Base-by-base conservation (phyloP, 768 basidiomycete genomes). In the Pleurotus platypus region DNA sequence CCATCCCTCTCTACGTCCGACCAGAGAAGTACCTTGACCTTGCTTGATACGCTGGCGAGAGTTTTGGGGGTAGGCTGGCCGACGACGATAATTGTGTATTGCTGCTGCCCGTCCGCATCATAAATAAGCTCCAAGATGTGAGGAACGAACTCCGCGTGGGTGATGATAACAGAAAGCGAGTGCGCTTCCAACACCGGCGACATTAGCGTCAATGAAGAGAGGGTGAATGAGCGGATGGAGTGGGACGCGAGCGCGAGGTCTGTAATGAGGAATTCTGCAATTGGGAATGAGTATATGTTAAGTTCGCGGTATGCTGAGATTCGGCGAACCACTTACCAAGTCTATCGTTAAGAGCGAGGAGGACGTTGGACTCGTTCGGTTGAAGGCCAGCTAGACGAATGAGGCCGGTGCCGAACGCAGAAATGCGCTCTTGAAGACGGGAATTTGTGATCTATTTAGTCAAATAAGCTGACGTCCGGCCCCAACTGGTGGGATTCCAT, bases 321-420 rank as follows among this genome's bases (percentile, higher is more conserved):
- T 1, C 30, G 22, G 38, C 13, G 49, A 13, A 30, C 30, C 37
- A 67, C 78, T 11, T 61, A 89, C 92, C 91, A 46, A 94, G 74
- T 46, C 87, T 70, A 65, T 94, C 92, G 60, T 94, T 89, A 40
- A 94, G 73, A 22, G 93, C 72, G 11, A 94, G 69, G n/a, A 94
- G 67, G 6, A 89, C 89, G 58, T 76, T 85, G 26, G 90, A 87
- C 51, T 83, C 79, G 51, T 76, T 73, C 2, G 83, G 78, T 43
- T 81, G 75, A 5, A 90, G 70, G 15, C 76, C 75, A 2, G 79
- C 80, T 37, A 83, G 71, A 22, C 76, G 78, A 26, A 87, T 63
- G 24, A 94, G 78, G 1, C 90, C 92, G 9, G 84, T 82, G n/a
- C 84, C 89, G 48, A 94, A 78, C 6, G 87, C 80, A 12, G 81